Base-by-base conservation (phyloP, 768 basidiomycete species). In the Phlebiopsis gigantea region DNA sequence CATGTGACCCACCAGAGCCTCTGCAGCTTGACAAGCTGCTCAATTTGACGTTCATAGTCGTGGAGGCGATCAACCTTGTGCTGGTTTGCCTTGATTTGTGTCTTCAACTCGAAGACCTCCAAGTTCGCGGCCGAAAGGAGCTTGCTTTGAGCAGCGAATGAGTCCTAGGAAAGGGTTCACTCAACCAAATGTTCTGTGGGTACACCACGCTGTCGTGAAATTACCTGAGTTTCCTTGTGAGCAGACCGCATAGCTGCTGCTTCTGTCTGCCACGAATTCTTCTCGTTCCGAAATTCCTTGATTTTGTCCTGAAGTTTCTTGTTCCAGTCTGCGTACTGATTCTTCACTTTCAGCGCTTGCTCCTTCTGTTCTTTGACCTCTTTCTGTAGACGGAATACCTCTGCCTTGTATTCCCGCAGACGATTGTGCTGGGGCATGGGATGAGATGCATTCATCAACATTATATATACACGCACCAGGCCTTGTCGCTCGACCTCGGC, bases 31-130 rank as follows among this genome's bases (percentile, higher is more conserved):
- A 86, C 74, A 58, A 91, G 80, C 64, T 93, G 89, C 52, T 90
- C 86, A 45, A 96, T 91, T 62, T 90, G 87, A n/a, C 73, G 75
- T 66, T 97, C 93, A 62, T 94, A 96, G 68, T 96, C 92, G 49
- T 77, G 74, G 43, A 96, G 74, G 17, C 88, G 80, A 58, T 86
- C 83, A 12, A 96, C 81, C 66, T 94, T 94, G 64, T 89, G 89
- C 57, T 85, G 81, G 46, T 79, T 85, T 69, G 90, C 90, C 63
- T 90, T 88, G 61, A 79, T 77, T 63, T 85, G 80, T 19, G 90
- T 93, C 66, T 87, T 75, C 28, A 96, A 73, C 52, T 81, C 77
- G 63, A 88, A 89, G 1, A 90, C 82, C 24, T 86, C 77, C 52
- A 79, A 74, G n/a, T 74, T 73, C 7, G 89, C 88, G n/a, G 85